Evolutionary conservation across 108 stramenopile genomes (phyloP).

Genomic region (Cylindrotheca fusiformis): DNA sequence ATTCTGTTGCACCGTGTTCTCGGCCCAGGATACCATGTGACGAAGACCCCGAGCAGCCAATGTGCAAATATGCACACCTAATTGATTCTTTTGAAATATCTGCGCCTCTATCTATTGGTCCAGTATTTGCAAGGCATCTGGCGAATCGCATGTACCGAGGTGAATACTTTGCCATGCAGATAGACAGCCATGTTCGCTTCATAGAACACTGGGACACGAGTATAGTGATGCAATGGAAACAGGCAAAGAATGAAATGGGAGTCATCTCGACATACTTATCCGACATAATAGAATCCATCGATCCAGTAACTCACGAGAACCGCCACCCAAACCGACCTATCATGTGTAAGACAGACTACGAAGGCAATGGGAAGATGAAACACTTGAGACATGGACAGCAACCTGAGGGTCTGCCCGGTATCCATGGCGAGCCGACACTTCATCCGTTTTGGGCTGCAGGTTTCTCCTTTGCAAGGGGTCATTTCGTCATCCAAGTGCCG

Average conservation of each 20-base stretch:
- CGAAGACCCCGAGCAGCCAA: slow-evolving; percentile 52
- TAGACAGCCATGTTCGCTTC: slow-evolving; percentile 91
- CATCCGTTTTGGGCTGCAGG: slow-evolving; percentile 95
- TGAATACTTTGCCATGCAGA: slow-evolving; percentile 95
- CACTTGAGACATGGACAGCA: slow-evolving; percentile 86
- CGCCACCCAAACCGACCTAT: slow-evolving; percentile 60
- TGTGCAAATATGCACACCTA: slow-evolving; percentile 59
- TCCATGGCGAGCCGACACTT: slow-evolving; percentile 70
- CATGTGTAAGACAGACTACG: slow-evolving; percentile 74
- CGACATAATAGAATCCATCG: slow-evolving; percentile 62
- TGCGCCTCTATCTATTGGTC: slow-evolving; percentile 74
- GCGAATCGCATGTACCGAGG: slow-evolving; percentile 85
- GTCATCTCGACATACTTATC: slow-evolving; percentile 82
- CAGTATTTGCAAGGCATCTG: slow-evolving; percentile 86
- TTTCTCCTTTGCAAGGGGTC: slow-evolving; percentile 86
- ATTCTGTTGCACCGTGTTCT: slow-evolving; percentile 35
- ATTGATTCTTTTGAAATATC: slow-evolving; percentile 69
- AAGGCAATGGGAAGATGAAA: slow-evolving; percentile 40
- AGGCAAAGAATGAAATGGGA: slow-evolving; percentile 88
- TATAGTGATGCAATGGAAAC: slow-evolving; percentile 76
- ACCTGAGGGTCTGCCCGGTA: slow-evolving; percentile 67
- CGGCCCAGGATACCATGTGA: slow-evolving; percentile 50
- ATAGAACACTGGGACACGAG: slow-evolving; percentile 84
- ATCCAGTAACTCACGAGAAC: slow-evolving; percentile 50
- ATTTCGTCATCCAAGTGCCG: slow-evolving; percentile 82